Percentiles rank a stretch among this genome's conserved stretches.
Conservation (phyloP, 164 flowering plant species). For the Vitis riparia region DNA sequence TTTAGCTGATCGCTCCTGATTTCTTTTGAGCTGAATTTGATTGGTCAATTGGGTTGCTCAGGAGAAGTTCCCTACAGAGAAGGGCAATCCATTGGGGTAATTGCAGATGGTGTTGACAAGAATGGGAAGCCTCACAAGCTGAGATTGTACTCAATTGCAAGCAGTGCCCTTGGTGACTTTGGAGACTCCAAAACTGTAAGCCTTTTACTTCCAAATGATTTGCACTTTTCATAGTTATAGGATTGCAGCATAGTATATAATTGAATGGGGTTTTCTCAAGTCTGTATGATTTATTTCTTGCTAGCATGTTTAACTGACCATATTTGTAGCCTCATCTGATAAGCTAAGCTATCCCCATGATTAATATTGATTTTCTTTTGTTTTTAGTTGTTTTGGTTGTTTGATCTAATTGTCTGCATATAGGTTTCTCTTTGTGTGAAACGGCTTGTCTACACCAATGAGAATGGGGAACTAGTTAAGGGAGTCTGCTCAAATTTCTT, state of each 20-base stretch:
- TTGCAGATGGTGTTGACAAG: slow-evolving; percentile 87
- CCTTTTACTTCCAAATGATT: background rate
- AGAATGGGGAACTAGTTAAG: slow-evolving; percentile 81
- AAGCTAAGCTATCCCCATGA: background rate
- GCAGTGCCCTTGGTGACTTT: slow-evolving; percentile 98
- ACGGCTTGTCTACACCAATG: slow-evolving; percentile 91
- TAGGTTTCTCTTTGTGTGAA: slow-evolving; percentile 97
- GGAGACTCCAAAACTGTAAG: slow-evolving; percentile 98
- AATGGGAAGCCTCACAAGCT: slow-evolving; percentile 97
- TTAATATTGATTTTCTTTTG: background rate
- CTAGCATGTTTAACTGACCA: background rate
- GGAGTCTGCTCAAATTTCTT: slow-evolving; percentile 98
- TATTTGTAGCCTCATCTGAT: background rate
- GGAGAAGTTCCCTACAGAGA: slow-evolving; percentile 95
- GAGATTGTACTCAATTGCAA: slow-evolving; percentile 94
- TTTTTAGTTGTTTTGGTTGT: background rate
- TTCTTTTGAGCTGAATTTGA: background rate
- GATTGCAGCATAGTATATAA: background rate
- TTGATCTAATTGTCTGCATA: background rate
- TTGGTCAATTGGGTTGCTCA: slow-evolving; percentile 23
- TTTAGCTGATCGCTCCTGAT: background rate
- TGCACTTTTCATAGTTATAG: background rate
- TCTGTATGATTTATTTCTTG: slow-evolving; percentile 2
- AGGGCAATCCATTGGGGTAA: slow-evolving; percentile 95
- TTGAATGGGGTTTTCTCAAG: background rate